These are phyloP conservation scores for Lotmaria passim DNA, from an alignment of 208 protist genomes.

Conservation along the genomic window DNA sequence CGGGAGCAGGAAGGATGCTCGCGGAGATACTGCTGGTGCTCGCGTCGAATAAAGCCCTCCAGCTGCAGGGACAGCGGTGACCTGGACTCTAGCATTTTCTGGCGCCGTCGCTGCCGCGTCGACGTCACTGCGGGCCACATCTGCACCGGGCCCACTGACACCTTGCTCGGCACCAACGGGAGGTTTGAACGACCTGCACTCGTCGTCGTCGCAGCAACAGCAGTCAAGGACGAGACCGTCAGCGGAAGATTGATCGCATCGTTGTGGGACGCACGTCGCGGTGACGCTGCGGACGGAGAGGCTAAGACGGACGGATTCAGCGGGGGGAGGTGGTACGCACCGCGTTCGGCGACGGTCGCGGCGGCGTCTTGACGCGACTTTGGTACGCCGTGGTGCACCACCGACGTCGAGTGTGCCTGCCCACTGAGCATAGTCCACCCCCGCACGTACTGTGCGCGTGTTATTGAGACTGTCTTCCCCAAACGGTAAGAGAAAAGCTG, in stretches of 20 bases:
- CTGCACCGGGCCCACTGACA: slow-evolving; percentile 4
- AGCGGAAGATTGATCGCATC: slow-evolving; percentile 9
- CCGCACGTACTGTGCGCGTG: too few species aligned
- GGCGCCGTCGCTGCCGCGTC: slow-evolving; percentile 27
- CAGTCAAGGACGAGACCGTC: neutral
- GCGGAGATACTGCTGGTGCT: slow-evolving; percentile 71
- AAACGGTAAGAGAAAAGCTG: too few species aligned
- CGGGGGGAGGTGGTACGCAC: slow-evolving; percentile 29
- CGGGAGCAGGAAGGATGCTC: slow-evolving; percentile 71
- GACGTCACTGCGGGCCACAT: slow-evolving; percentile 35
- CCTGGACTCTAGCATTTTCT: slow-evolving; percentile 45
- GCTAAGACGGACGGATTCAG: slow-evolving; percentile 7
- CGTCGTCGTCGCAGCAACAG: neutral
- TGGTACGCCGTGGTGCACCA: neutral
- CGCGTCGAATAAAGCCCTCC: slow-evolving; percentile 82
- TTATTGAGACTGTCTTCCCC: too few species aligned
- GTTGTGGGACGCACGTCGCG: slow-evolving; percentile 3
- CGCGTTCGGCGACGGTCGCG: neutral
- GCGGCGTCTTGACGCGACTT: neutral
- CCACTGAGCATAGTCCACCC: neutral
- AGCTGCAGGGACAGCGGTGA: slow-evolving; percentile 80
- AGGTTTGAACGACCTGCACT: neutral
- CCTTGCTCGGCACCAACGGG: slow-evolving; percentile 17
- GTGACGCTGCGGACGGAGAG: slow-evolving; percentile 19
- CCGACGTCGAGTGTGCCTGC: too few species aligned